Conservation (phyloP, 2,329 filamentous ascomycete species). For the Diaporthe sp. region DNA sequence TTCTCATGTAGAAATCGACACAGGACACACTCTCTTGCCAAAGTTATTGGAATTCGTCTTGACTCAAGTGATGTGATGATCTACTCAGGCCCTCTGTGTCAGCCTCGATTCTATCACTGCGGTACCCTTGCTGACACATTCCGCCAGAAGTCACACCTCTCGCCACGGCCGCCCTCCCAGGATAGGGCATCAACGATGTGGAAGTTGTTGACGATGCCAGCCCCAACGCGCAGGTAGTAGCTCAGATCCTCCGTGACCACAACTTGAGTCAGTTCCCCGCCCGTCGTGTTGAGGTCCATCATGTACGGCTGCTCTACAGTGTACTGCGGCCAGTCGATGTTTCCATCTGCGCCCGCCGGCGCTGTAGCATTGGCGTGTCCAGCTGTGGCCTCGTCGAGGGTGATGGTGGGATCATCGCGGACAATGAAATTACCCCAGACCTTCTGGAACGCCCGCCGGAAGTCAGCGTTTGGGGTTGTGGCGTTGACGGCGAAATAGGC, state of each 20-base stretch:
- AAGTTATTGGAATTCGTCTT: conserved; percentile 5
- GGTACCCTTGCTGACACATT: conserved; percentile 9
- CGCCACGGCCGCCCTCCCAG: conserved; percentile 4
- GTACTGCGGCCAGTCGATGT: conserved; percentile 14
- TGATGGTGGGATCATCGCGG: conserved; percentile 53
- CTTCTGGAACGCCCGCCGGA: conserved; percentile 54
- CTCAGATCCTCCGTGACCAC: conserved; percentile 44
- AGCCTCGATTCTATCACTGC: not conserved
- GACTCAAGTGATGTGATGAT: not conserved
- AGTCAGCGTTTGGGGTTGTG: conserved; percentile 47
- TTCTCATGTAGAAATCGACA: conserved; percentile 25
- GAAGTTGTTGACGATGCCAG: conserved; percentile 46
- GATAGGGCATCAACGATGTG: conserved; percentile 14
- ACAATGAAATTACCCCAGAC: conserved; percentile 59
- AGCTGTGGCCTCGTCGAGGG: conserved; percentile 47
- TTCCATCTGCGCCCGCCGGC: not conserved
- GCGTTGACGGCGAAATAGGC: conserved; percentile 50
- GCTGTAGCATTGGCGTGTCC: conserved; percentile 24
- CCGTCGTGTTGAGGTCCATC: conserved; percentile 59
- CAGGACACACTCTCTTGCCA: conserved; percentile 33
- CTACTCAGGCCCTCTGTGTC: no score
- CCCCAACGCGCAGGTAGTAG: conserved; percentile 43
- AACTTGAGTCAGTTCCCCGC: conserved; percentile 45
- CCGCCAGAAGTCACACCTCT: not conserved
- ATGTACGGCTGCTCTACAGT: conserved; percentile 48